Base-by-base conservation (phyloP, 1,139 yeast genomes). In the Magnusiomyces fungicola region DNA sequence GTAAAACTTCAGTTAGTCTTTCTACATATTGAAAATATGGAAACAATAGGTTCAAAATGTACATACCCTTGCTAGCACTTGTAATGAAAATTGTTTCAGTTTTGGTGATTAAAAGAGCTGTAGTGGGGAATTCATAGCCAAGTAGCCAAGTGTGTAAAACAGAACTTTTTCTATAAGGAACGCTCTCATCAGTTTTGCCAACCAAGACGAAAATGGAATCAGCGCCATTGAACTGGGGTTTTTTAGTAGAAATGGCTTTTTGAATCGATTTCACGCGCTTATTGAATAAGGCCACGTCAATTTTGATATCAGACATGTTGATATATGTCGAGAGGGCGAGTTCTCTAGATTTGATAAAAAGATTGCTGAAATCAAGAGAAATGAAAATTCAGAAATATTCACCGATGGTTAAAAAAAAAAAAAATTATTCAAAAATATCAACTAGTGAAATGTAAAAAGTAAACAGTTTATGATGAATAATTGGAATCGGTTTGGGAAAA, bases 41-140 rank as follows among this genome's bases (percentile, higher is more conserved):
- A n/a, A n/a, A n/a, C n/a, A n/a, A n/a, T n/a, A n/a, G n/a, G n/a
- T n/a, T n/a, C n/a, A n/a, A 16, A 25, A 7, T 7, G 3, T 18
- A 47, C 52, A 23, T 45, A 49, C 51, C 54, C 61, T 90, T 90
- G n/a, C 89, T 88, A 48, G 81, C 83, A 34, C 94, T 82, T 0
- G 97, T 90, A 53, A 90, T 75, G 52, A 92, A 72, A 16, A 80
- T 69, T 46, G 82, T 72, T 59, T 79, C 80, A 43, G 77, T 77
- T 50, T 76, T 74, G 4, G 86, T 78, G 53, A 90, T 70, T 48
- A 76, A 80, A 52, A 92, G 69, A 41, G 81, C 82, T 1, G 97
- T 89, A 51, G 95, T 94, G 22, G 96, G 95, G 63, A 92, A 90
- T 64, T 94, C 97, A 64, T 90, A 92, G 5, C 97, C 97, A 52